These are phyloP conservation scores for Lagenaria siceraria DNA, from an alignment of 306 rosid species.

Conservation along the genomic window DNA sequence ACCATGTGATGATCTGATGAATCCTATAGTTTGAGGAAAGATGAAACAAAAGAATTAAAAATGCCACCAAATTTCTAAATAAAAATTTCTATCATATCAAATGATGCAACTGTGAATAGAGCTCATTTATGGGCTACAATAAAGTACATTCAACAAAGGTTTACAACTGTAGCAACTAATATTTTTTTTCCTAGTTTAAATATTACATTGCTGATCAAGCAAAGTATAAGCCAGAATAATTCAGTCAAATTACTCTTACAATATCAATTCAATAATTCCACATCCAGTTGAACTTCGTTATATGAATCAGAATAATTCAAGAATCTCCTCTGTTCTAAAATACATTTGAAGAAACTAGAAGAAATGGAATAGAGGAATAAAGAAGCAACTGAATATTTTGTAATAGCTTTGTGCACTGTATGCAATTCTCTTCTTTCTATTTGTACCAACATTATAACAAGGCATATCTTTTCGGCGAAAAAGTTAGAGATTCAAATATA, in stretches of 20 bases:
- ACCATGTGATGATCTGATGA: constrained; percentile 68
- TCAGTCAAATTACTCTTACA: background rate
- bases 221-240: background rate
- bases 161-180: background rate
- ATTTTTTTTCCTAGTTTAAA: background rate
- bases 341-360: background rate
- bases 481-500: no score
- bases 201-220: background rate
- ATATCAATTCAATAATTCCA: background rate
- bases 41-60: constrained; percentile 4
- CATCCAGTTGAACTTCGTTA: background rate
- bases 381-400: no score
- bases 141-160: constrained; percentile 16
- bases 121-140: constrained; percentile 22
- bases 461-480: no score
- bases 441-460: no score
- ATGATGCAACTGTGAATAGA: constrained; percentile 53
- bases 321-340: background rate
- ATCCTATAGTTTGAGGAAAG: constrained; percentile 45
- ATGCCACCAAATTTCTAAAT: constrained; percentile 25
- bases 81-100: constrained; percentile 24
- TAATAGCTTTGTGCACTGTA: no score
- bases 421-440: no score
- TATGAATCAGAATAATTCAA: background rate
- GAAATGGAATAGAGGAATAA: no score